These are phyloP conservation scores for Solanum hybrid DNA, from an alignment of 305 asterid genomes.

Conservation along the genomic window DNA sequence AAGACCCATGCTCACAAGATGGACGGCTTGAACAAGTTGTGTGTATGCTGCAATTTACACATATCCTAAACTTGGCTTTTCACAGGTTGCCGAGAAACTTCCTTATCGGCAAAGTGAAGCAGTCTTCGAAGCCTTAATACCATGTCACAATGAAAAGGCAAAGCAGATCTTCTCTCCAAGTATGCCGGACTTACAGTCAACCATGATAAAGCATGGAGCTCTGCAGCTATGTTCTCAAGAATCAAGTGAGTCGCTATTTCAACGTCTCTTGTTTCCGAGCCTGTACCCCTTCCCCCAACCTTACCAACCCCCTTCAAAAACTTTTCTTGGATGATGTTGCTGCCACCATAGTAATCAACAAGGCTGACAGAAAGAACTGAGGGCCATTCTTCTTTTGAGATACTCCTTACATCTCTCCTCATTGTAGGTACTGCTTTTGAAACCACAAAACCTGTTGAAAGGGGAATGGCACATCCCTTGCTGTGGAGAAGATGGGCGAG, in stretches of 20 bases:
- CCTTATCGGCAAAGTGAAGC: constrained; percentile 91
- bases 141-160: constrained; percentile 96
- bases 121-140: constrained; percentile 85
- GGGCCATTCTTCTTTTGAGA: constrained; percentile 93
- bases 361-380: constrained; percentile 79
- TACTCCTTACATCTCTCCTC: constrained; percentile 57
- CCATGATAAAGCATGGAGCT: constrained; percentile 95
- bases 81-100: constrained; percentile 63
- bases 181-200: constrained; percentile 91
- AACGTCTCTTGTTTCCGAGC: constrained; percentile 52
- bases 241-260: constrained; percentile 63
- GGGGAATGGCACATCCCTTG: constrained; percentile 90
- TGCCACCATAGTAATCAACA: constrained; percentile 81
- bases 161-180: constrained; percentile 75
- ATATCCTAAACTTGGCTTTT: constrained; percentile 29
- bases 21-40: neutral
- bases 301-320: constrained; percentile 41
- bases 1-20: neutral
- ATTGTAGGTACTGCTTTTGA: constrained; percentile 89
- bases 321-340: constrained; percentile 49
- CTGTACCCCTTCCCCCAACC: constrained; percentile 42
- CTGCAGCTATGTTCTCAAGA: constrained; percentile 78
- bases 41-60: neutral
- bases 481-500: constrained; percentile 96
- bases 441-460: constrained; percentile 83